Conservation (phyloP, 2,329 filamentous ascomycete genomes). For the Coniella lustricola region DNA sequence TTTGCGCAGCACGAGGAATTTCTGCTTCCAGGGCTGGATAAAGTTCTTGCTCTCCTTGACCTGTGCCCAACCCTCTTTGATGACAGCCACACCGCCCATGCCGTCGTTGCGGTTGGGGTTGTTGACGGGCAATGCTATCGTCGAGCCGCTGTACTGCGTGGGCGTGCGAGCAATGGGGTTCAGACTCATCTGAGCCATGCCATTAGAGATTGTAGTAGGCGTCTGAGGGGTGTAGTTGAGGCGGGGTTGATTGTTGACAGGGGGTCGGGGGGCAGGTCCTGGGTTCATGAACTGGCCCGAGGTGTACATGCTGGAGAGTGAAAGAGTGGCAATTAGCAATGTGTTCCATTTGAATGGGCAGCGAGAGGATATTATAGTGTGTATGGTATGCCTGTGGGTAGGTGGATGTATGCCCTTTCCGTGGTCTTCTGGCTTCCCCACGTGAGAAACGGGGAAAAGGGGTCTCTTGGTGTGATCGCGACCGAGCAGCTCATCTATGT, state of each 20-base stretch:
- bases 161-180: slow-evolving; percentile 60
- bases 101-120: slow-evolving; percentile 37
- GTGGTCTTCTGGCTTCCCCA: no score
- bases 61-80: slow-evolving; percentile 76
- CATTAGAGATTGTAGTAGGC: slow-evolving; percentile 62
- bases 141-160: slow-evolving; percentile 59
- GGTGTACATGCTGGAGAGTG: slow-evolving; percentile 44
- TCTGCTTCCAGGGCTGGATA: slow-evolving; percentile 81
- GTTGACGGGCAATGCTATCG: slow-evolving; percentile 64
- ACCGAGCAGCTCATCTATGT: no score
- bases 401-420: no score
- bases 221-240: slow-evolving; percentile 72
- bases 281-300: slow-evolving; percentile 87
- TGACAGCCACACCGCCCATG: slow-evolving; percentile 61
- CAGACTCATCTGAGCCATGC: slow-evolving; percentile 72
- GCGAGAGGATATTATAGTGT: not conserved
- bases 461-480: no score
- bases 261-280: slow-evolving; percentile 85
- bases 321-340: slow-evolving; percentile 6
- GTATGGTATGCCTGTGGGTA: no score
- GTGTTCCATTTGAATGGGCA: slow-evolving; percentile 2
- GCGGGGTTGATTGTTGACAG: slow-evolving; percentile 63
- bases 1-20: slow-evolving; percentile 86
- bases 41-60: slow-evolving; percentile 89
- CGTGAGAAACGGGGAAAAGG: no score